Evolutionary conservation across 257 asterid genomes (phyloP).

Genomic region (Nicotiana paniculata): DNA sequence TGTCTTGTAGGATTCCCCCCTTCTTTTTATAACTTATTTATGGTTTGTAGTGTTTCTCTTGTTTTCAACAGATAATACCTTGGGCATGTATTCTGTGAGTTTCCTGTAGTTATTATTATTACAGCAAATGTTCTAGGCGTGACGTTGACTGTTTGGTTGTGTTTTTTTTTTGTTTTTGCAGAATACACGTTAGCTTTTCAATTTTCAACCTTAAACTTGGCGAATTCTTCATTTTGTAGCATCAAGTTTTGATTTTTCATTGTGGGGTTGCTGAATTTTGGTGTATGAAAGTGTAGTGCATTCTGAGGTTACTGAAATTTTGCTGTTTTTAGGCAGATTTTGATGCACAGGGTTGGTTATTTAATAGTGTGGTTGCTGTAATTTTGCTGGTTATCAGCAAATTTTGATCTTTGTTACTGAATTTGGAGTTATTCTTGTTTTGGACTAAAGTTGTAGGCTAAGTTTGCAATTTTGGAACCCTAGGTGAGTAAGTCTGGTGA

Average conservation of each 20-base stretch:
- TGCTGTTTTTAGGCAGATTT: neutral
- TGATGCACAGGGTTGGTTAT: neutral
- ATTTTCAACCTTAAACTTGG: conserved; percentile 11
- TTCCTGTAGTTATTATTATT: conserved; percentile 10
- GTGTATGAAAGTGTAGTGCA: conserved; percentile 8
- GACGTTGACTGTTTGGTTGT: conserved; percentile 32
- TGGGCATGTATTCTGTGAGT: neutral
- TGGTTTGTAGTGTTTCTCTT: neutral
- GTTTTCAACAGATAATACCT: neutral
- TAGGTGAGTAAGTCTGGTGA: conserved; percentile 7
- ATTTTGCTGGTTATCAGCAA: neutral
- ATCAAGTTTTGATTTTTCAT: neutral
- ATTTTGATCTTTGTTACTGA: neutral
- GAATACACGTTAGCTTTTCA: conserved; percentile 10
- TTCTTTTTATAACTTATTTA: neutral
- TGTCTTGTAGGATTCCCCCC: neutral
- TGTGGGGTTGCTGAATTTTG: neutral
- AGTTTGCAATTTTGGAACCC: neutral
- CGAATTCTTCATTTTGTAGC: conserved; percentile 14
- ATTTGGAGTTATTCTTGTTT: neutral
- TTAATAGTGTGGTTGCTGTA: neutral
- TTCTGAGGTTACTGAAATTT: conserved; percentile 4
- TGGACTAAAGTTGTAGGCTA: neutral
- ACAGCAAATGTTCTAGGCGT: conserved; percentile 29
- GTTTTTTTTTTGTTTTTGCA: conserved; percentile 9